phyloP scores from a whole-genome alignment of 345 rosid genomes.

The Arabidopsis thaliana region DNA sequence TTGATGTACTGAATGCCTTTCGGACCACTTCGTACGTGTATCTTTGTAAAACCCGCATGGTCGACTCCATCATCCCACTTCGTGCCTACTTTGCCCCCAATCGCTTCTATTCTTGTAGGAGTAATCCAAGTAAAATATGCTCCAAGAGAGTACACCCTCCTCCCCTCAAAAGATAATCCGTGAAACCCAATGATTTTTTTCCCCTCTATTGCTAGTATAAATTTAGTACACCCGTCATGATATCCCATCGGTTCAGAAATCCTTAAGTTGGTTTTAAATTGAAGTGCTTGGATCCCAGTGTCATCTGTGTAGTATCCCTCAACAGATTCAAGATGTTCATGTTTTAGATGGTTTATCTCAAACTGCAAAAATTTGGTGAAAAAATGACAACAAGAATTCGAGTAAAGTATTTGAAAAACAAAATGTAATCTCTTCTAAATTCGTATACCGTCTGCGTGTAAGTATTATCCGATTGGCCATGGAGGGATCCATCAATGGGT shows the following conservation, averaged over 20 bases:
- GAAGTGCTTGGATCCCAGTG: background rate
- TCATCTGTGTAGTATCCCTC: background rate
- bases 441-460: background rate
- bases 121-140: background rate
- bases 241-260: background rate
- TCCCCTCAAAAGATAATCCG: background rate
- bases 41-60: background rate
- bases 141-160: background rate
- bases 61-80: slow-evolving; percentile 16
- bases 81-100: slow-evolving; percentile 11
- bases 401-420: too few relatives aligned
- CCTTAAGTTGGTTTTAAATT: slow-evolving; percentile 13
- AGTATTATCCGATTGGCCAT: background rate
- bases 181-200: slow-evolving; percentile 14
- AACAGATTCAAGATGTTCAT: slow-evolving; percentile 11
- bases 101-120: background rate
- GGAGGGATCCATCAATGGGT: background rate
- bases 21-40: background rate
- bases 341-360: slow-evolving; percentile 3
- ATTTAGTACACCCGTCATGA: background rate
- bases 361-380: background rate
- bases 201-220: background rate
- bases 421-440: too few relatives aligned
- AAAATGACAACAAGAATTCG: background rate
- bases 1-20: too few relatives aligned